Conservation (phyloP, 2,329 filamentous ascomycete genomes). For the Alternaria tenuissima region DNA sequence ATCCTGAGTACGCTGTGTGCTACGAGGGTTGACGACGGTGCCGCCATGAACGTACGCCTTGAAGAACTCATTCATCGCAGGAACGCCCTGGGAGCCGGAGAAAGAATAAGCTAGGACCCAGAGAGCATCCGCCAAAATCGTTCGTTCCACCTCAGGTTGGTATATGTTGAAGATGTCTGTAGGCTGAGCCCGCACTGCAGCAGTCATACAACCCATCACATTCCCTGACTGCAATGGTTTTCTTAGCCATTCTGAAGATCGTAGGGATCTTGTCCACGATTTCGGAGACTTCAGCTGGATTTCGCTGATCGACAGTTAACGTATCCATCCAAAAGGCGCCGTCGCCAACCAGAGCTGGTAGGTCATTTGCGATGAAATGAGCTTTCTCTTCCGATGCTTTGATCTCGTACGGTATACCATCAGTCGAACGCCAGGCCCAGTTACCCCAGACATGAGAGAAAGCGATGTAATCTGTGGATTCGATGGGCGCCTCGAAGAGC, state of each 20-base stretch:
- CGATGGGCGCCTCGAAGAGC: neutral
- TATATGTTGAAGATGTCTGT: fast-evolving
- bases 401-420: neutral
- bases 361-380: neutral
- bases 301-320: neutral
- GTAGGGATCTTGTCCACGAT: neutral
- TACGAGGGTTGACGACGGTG: too few relatives aligned
- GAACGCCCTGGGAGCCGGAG: too few relatives aligned
- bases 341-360: neutral
- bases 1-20: too few relatives aligned
- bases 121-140: too few relatives aligned
- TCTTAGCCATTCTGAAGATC: neutral
- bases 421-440: neutral
- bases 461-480: neutral
- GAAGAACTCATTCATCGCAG: too few relatives aligned
- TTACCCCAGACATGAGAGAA: neutral
- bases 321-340: neutral
- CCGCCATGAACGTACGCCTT: too few relatives aligned
- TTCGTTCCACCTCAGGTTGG: too few relatives aligned
- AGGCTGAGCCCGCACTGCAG: neutral
- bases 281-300: neutral
- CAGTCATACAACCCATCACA: neutral
- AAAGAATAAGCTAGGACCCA: too few relatives aligned
- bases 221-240: neutral
- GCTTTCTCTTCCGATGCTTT: neutral